Evolutionary conservation across 441 rosid genomes (phyloP).

Genomic region (Metrosideros polymorpha): DNA sequence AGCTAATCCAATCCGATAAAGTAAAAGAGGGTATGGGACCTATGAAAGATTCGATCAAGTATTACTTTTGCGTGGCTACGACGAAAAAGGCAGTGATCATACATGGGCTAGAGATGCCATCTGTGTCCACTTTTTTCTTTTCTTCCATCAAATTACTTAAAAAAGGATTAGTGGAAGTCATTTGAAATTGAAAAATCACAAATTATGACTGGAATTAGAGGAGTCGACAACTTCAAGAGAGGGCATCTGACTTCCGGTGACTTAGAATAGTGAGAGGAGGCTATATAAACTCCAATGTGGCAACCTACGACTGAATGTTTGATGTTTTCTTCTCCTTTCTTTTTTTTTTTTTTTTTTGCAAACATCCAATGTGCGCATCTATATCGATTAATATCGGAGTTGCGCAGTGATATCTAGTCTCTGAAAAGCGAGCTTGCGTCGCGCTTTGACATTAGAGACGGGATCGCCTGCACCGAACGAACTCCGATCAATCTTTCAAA

Average conservation of each 20-base stretch:
- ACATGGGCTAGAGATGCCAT: constrained; percentile 6
- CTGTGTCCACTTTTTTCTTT: neutral
- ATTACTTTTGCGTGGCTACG: neutral
- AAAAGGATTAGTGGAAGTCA: neutral
- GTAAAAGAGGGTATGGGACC: neutral
- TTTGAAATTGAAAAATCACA: neutral
- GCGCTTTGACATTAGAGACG: neutral
- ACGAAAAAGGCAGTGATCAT: neutral
- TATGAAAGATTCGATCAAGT: neutral
- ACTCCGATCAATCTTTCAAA: neutral
- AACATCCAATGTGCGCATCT: neutral
- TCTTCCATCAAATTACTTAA: neutral
- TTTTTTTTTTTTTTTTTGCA: too few relatives aligned
- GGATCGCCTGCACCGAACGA: neutral
- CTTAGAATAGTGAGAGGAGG: neutral
- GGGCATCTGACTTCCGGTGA: neutral
- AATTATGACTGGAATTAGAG: neutral
- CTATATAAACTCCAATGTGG: neutral
- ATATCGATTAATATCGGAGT: too few relatives aligned
- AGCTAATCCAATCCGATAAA: neutral
- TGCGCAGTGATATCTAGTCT: too few relatives aligned
- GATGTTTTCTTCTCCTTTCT: too few relatives aligned
- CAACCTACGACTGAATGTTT: neutral
- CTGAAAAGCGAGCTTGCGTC: neutral
- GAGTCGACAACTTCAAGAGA: neutral